Percentiles rank a stretch among this genome's conserved stretches.
Evolutionary conservation across 2,329 filamentous ascomycete genomes (phyloP).

Genomic region (Trichophyton rubrum): DNA sequence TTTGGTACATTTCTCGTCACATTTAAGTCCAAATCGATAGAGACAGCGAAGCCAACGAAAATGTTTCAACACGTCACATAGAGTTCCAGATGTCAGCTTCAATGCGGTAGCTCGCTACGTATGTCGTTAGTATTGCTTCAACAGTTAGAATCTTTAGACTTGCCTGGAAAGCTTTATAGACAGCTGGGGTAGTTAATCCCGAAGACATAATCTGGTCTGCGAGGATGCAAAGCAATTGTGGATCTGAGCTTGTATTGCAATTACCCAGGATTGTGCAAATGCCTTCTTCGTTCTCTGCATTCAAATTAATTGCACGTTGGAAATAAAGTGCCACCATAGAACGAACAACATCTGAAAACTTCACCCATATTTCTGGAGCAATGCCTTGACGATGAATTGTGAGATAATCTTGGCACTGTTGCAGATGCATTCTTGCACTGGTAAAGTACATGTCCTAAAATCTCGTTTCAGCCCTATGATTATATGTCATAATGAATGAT

Average conservation of each 20-base stretch:
- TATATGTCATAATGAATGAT: no score
- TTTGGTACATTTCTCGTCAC: background rate
- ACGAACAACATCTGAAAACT: background rate
- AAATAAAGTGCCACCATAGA: background rate
- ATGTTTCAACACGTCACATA: background rate
- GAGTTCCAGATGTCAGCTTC: background rate
- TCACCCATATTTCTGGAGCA: slow-evolving; percentile 50
- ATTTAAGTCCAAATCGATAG: background rate
- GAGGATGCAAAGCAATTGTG: background rate
- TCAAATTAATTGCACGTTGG: background rate
- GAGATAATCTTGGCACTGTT: slow-evolving; percentile 53
- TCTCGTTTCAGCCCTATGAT: background rate
- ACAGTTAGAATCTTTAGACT: background rate
- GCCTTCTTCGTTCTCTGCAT: background rate
- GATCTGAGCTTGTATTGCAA: background rate
- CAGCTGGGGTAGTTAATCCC: background rate
- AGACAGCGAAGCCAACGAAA: background rate
- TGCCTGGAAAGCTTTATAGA: background rate
- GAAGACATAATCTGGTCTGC: background rate
- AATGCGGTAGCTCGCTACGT: background rate
- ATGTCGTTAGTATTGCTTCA: background rate
- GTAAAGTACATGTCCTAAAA: slow-evolving; percentile 49
- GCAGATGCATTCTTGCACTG: slow-evolving; percentile 39
- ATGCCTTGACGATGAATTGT: slow-evolving; percentile 29
- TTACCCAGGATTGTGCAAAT: background rate